These are phyloP conservation scores for Beauveria varroae DNA, from an alignment of 2,329 filamentous ascomycete species.

Conservation along the genomic window DNA sequence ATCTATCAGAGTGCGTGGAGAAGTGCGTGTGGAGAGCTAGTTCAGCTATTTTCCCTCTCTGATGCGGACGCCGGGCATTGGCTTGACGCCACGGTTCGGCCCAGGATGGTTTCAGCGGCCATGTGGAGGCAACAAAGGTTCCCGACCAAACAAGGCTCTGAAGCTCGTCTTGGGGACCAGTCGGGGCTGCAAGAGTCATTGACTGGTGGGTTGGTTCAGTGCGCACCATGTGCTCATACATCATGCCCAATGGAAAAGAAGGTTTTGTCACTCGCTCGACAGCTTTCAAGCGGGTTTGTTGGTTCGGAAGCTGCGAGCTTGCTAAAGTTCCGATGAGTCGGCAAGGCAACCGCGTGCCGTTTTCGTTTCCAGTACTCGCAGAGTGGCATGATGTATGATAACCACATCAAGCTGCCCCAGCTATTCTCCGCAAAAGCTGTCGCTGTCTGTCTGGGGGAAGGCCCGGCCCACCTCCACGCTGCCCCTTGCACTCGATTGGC, in stretches of 20 bases:
- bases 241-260: too few species aligned
- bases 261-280: background rate
- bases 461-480: background rate
- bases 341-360: background rate
- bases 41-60: background rate
- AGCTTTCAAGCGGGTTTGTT: background rate
- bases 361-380: background rate
- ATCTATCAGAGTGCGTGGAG: background rate
- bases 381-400: constrained; percentile 1
- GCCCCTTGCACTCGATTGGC: background rate
- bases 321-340: background rate
- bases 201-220: background rate
- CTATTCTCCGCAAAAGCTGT: constrained; percentile 6
- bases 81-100: background rate
- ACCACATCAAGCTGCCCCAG: background rate
- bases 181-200: background rate
- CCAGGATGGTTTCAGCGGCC: background rate
- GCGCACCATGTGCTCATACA: too few species aligned
- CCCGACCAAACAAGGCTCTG: background rate
- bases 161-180: background rate
- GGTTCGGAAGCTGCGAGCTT: background rate
- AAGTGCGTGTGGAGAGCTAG: background rate
- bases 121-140: background rate
- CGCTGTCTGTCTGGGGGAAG: background rate
- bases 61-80: background rate